These are phyloP conservation scores for Aspergillus panamensis DNA, from an alignment of 495 filamentous ascomycete genomes.

Conservation along the genomic window DNA sequence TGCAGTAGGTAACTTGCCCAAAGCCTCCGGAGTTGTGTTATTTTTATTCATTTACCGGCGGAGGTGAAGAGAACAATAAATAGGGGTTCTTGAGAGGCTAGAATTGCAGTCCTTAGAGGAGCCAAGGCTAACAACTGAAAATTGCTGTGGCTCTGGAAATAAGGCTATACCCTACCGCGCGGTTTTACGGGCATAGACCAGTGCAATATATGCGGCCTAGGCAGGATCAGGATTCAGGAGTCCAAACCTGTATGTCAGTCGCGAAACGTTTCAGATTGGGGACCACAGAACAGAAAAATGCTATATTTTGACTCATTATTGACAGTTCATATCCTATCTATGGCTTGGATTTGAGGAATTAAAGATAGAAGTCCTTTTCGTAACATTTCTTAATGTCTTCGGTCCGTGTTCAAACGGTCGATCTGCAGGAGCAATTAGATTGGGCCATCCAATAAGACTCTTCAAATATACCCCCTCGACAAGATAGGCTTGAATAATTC, in stretches of 20 bases:
- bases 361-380: too few species aligned
- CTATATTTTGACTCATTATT: too few species aligned
- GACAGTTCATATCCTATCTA: too few species aligned
- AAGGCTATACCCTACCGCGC: neutral
- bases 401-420: neutral
- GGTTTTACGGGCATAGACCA: neutral
- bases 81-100: neutral
- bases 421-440: conserved; percentile 3
- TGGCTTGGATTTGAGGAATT: too few species aligned
- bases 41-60: conserved; percentile 7
- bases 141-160: neutral
- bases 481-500: neutral
- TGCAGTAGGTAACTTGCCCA: neutral
- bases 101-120: neutral
- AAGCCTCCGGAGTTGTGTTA: conserved; percentile 2
- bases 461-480: neutral
- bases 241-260: too few species aligned
- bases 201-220: too few species aligned
- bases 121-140: neutral
- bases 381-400: neutral
- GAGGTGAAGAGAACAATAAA: neutral
- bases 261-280: too few species aligned
- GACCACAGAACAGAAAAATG: too few species aligned
- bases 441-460: conserved; percentile 10
- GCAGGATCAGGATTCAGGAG: too few species aligned